phyloP scores from a whole-genome alignment of 495 filamentous ascomycete species.

The Penicillium verhagenii region DNA sequence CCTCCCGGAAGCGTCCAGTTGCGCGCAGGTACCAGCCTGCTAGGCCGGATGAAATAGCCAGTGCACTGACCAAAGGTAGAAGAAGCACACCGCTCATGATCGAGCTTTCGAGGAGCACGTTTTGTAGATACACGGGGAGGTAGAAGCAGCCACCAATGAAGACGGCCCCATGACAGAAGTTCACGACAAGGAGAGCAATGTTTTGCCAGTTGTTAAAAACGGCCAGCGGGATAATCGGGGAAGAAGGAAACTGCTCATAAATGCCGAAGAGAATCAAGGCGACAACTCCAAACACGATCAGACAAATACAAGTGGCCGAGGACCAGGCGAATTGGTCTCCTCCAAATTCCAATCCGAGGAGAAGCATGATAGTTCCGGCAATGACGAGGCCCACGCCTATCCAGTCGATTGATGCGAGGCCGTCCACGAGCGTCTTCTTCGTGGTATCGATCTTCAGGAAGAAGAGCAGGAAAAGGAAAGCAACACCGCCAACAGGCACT shows the following conservation, averaged over 20 bases:
- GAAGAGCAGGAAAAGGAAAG: slow-evolving; percentile 36
- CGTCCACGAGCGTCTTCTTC: slow-evolving; percentile 26
- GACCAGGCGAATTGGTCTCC: slow-evolving; percentile 35
- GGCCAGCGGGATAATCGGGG: background rate
- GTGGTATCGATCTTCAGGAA: slow-evolving; percentile 31
- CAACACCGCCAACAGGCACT: slow-evolving; percentile 48
- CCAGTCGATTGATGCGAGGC: slow-evolving; percentile 32
- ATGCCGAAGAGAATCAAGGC: background rate
- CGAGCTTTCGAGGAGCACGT: slow-evolving; percentile 2
- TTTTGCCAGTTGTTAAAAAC: slow-evolving; percentile 3
- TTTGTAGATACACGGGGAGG: slow-evolving; percentile 2
- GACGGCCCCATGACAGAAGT: slow-evolving; percentile 1
- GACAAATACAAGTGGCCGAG: slow-evolving; percentile 15
- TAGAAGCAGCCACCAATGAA: slow-evolving; percentile 8
- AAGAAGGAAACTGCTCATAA: background rate
- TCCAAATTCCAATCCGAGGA: slow-evolving; percentile 44
- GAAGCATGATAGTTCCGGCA: slow-evolving; percentile 30
- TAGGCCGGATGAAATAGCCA: slow-evolving; percentile 2
- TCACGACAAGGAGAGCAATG: background rate
- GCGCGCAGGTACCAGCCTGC: slow-evolving; percentile 40
- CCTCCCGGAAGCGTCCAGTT: slow-evolving; percentile 12
- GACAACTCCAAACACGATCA: slow-evolving; percentile 1
- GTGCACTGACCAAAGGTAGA: background rate
- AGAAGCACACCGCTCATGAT: slow-evolving; percentile 2
- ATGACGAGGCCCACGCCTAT: slow-evolving; percentile 27